Evolutionary conservation across 257 asterid genomes (phyloP).

Genomic region (Marsdenia floribunda): DNA sequence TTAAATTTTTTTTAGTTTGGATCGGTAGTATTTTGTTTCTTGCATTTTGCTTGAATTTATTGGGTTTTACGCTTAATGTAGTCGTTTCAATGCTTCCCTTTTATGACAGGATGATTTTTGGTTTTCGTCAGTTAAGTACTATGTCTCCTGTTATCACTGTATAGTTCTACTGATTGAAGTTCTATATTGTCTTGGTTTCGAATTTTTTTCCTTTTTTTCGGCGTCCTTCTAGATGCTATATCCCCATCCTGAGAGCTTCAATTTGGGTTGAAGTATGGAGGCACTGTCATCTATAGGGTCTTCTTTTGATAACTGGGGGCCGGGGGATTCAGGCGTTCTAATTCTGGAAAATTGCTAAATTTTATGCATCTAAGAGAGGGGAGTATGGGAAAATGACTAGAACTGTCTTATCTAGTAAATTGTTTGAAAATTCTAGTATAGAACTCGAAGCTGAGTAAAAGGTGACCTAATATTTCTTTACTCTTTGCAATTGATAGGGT

Average conservation of each 20-base stretch:
- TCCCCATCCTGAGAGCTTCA: background rate
- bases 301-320: background rate
- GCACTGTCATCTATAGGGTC: background rate
- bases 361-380: background rate
- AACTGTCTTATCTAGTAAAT: background rate
- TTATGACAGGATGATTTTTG: background rate
- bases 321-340: background rate
- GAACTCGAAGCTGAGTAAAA: background rate
- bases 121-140: background rate
- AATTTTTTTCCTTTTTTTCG: background rate
- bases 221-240: background rate
- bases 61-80: background rate
- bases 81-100: background rate
- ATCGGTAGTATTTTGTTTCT: background rate
- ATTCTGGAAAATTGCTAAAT: background rate
- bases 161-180: background rate
- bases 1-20: background rate
- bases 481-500: constrained; percentile 42
- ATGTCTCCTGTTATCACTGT: background rate
- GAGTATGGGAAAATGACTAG: background rate
- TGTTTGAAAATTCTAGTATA: background rate
- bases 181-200: background rate
- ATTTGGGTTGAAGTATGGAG: background rate
- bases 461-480: background rate
- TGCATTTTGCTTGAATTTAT: background rate